phyloP scores from a whole-genome alignment of 768 basidiomycete species.

The Amanita pseudoporphyria region DNA sequence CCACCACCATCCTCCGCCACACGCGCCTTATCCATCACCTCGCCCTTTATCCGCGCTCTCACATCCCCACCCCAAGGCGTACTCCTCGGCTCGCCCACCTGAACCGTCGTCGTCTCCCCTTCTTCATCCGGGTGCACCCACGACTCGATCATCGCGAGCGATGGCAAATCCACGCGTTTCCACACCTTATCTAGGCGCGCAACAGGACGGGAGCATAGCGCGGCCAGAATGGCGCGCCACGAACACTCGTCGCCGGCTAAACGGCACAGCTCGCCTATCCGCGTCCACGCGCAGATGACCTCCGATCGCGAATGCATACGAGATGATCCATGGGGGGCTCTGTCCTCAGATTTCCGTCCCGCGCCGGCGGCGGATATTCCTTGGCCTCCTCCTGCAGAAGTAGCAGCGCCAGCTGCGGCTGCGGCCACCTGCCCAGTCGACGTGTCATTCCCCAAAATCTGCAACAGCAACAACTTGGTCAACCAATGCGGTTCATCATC shows the following conservation, averaged over 20 bases:
- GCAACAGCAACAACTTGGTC: constrained; percentile 60
- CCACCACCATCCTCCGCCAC: constrained; percentile 19
- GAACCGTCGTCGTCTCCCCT: constrained; percentile 11
- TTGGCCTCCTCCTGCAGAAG: constrained; percentile 1
- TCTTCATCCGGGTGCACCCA: constrained; percentile 46
- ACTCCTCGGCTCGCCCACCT: constrained; percentile 32
- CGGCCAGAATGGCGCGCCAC: constrained; percentile 66
- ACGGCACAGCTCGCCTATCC: constrained; percentile 65
- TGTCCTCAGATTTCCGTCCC: constrained; percentile 26
- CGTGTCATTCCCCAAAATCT: constrained; percentile 57
- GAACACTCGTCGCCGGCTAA: constrained; percentile 69
- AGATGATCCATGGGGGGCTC: constrained; percentile 29
- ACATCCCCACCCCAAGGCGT: constrained; percentile 68
- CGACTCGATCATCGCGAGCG: constrained; percentile 47
- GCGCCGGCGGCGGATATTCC: constrained; percentile 18
- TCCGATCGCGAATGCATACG: constrained; percentile 67
- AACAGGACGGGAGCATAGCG: constrained; percentile 63
- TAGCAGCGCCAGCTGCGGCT: no score
- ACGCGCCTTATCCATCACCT: constrained; percentile 36
- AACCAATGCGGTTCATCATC: constrained; percentile 75
- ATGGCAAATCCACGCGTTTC: constrained; percentile 59
- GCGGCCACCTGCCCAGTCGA: constrained; percentile 18
- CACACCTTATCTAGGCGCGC: constrained; percentile 73
- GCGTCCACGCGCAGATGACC: constrained; percentile 63
- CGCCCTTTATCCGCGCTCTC: constrained; percentile 33